Evolutionary conservation across 176 grass and related monocot genomes (phyloP), one percentile per base, ranked within the genome.

Genomic region (Dendrocalamus sinicus): DNA sequence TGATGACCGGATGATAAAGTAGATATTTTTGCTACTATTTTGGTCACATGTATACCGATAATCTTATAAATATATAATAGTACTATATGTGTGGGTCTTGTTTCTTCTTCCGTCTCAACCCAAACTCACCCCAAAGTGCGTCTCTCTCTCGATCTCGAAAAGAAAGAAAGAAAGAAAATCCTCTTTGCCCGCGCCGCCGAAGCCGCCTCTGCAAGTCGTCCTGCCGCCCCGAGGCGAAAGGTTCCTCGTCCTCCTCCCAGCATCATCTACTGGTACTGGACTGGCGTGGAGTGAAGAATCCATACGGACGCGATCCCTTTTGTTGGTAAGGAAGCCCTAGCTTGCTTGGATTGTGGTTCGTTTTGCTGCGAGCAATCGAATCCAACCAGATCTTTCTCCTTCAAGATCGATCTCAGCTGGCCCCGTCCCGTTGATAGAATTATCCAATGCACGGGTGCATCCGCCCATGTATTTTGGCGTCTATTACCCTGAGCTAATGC

Each of bases 291-390:
- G 14, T 47, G n/a, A 46, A 64, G 59, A 16, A 53, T 12, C 14
- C 41, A 47, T 14, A 53, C 9, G 41, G 59, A 26, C 58, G 76
- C 15, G 15, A 44, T 40, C 45, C 76, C 57, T 28, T 24, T 63
- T 19, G 39, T n/a, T 79, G 41, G 76, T 79, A 47, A 64, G 59
- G 1, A 64, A 79, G 26, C 41, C 76, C 76, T 78, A 47, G 76
- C 59, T 32, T 64, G 41, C 15, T 46, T 20, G 76, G 41, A 47
- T 64, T 24, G n/a, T 23, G 19, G 16, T 63, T 26, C 40, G 10
- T 59, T 13, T 60, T 14, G 14, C 22, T 41, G 14, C 28, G 41
- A 79, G 61, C 4, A 23, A 78, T 9, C 40, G 1, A 79, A 79
- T 30, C 4, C 41, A 64, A 6, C 12, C 23, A 64, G 23, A 47